phyloP scores from a whole-genome alignment of 495 filamentous ascomycete species.

The Antarctomyces pellizariae region DNA sequence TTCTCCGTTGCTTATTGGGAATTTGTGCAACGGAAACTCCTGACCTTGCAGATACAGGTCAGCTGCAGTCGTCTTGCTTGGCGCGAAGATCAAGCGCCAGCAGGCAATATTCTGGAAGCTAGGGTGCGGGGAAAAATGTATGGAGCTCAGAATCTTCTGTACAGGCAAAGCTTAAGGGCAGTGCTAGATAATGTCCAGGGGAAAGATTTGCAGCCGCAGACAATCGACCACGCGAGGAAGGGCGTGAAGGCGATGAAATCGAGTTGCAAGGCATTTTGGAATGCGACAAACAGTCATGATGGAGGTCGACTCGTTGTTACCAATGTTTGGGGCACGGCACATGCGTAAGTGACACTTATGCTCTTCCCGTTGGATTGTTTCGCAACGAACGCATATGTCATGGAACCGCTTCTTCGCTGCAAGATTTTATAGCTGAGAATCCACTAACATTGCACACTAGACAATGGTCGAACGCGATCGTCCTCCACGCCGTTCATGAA shows the following conservation, averaged over 20 bases:
- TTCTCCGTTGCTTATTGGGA: slow-evolving; percentile 8
- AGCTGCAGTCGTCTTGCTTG: slow-evolving; percentile 29
- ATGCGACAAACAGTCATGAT: slow-evolving; percentile 22
- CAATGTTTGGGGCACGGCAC: slow-evolving; percentile 85
- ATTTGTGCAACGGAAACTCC: slow-evolving; percentile 23
- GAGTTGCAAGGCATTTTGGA: slow-evolving; percentile 64
- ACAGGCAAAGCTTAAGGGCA: slow-evolving; percentile 53
- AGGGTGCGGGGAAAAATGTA: slow-evolving; percentile 86
- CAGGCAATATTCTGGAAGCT: slow-evolving; percentile 57
- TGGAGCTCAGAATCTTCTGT: slow-evolving; percentile 74
- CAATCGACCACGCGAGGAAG: slow-evolving; percentile 25
- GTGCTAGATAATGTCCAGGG: slow-evolving; percentile 26
- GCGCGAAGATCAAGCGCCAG: slow-evolving; percentile 39
- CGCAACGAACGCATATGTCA: slow-evolving; percentile 3
- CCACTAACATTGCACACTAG: slow-evolving; percentile 20
- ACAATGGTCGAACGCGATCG: slow-evolving; percentile 91
- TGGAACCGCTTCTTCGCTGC: slow-evolving; percentile 2
- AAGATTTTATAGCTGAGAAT: background rate
- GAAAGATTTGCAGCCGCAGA: slow-evolving; percentile 21
- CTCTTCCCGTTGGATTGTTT: background rate
- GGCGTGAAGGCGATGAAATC: slow-evolving; percentile 54
- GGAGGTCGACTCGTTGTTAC: slow-evolving; percentile 56
- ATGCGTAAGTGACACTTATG: slow-evolving; percentile 64
- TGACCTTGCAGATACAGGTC: slow-evolving; percentile 16
- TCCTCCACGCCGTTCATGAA: slow-evolving; percentile 54